Evolutionary conservation across 176 grass and related monocot species (phyloP), one percentile per base, ranked within the genome.

Genomic region (Eleusine indica): DNA sequence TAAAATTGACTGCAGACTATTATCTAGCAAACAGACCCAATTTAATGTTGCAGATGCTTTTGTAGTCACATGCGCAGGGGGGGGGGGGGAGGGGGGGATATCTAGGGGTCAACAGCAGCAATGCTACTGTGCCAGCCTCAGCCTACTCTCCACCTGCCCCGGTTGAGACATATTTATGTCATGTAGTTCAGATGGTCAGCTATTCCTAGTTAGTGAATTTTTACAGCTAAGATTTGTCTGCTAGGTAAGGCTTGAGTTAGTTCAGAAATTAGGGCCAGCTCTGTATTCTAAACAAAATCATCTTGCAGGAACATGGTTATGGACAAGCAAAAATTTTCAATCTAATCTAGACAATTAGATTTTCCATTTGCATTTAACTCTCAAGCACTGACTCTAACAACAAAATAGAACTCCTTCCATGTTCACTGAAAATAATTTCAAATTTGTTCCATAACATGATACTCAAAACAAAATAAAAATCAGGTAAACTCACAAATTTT

Each of bases 401-500:
- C 46, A 80, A 57, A 57, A 11, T n/a, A 73, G 56, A 80, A 22
- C 29, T 12, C 21, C 43, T 70, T 18, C 25, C 8, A 54, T 16
- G 19, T 79, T 65, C 28, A 65, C 15, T 65, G 46, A 35, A 17
- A 12, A 40, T 71, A 35, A 78, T 15, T 51, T 21, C 16, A 9
- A 22, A 37, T 62, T 76, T 72, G 21, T 75, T 19, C 16, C 11
- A 53, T 19, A 63, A 88, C 37, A 78, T 38, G 46, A 60, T 73
- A 38, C 21, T 5, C 32, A 84, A 78, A 89, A 78, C 5, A 78
- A 83, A 79, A 74, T 58, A 76, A 70, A 7, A 76, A 69, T 64
- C 47, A 52, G 64, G 64, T 68, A 73, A 17, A 93, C 93, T 94
- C 81, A 98, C 96, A 71, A n/a, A 75, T 76, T 48, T 76, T 95